Percentiles rank a stretch among this genome's conserved stretches.
Conservation (phyloP, 1,284 basidiomycete genomes). For the Puccinia horiana region DNA sequence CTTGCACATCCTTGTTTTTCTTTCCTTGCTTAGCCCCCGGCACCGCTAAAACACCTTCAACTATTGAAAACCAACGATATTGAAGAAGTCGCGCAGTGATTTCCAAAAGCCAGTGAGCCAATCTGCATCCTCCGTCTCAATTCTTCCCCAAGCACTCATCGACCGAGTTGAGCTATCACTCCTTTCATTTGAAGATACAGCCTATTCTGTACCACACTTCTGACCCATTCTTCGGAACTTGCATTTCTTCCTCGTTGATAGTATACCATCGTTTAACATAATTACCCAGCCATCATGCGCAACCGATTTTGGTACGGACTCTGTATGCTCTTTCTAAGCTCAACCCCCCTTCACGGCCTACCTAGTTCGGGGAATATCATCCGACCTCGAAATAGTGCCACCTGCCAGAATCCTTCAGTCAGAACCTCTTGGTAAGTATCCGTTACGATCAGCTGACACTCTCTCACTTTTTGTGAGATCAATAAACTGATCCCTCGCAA, state of each 20-base stretch:
- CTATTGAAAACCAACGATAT: not conserved
- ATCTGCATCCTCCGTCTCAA: not conserved
- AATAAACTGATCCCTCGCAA: not conserved
- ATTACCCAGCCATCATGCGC: conserved; percentile 9
- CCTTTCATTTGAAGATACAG: not conserved
- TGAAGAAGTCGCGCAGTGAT: not conserved
- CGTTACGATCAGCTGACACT: not conserved
- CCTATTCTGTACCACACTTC: not conserved
- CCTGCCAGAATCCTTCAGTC: conserved; percentile 39
- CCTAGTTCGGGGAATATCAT: conserved; percentile 5
- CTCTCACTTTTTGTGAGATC: no score
- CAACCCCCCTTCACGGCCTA: conserved; percentile 5
- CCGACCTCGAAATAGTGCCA: conserved; percentile 11
- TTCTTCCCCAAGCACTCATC: conserved; percentile 7
- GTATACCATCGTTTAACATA: not conserved
- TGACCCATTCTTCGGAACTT: not conserved
- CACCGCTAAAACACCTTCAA: not conserved
- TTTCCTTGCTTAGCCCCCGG: not conserved
- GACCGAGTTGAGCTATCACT: not conserved
- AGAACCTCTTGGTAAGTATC: conserved; percentile 37
- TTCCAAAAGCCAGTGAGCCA: not conserved
- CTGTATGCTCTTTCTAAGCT: not conserved
- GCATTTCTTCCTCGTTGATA: not conserved
- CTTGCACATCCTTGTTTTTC: not conserved
- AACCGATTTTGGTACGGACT: conserved; percentile 25